Evolutionary conservation across 2,329 filamentous ascomycete genomes (phyloP), one percentile per base, ranked within the genome.

Genomic region (Colletotrichum incanum): DNA sequence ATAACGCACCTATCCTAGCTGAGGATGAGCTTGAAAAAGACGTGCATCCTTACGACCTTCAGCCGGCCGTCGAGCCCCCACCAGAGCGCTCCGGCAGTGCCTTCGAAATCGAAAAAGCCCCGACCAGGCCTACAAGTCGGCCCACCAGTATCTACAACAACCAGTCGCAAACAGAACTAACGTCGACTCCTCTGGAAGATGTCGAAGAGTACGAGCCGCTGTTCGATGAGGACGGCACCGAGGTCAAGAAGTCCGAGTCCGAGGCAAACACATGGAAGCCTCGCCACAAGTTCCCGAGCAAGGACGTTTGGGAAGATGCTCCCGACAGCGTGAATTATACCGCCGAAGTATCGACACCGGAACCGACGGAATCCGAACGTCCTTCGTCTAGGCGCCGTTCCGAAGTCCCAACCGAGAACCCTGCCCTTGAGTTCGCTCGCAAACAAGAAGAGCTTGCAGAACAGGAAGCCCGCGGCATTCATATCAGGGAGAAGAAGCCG

Each of bases 241-340:
- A 79, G 26, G 75, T 77, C 23, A 81, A 84, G 68, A 80, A 84
- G 65, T 80, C 83, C 23, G 79, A 80, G 41, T 77, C 80, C 11
- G 77, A 83, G 49, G 67, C 78, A 58, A 87, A 87, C 74, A 82
- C 87, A 68, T 85, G 85, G 67, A 86, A 90, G 74, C 84, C 88
- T 73, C 89, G 90, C 74, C 92, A 93, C 72, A 82, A 89, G 73
- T 99, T 99, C 82, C 96, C 96, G 1, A 98, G 95, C 81, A 93
- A 95, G 80, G 96, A 99, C 80, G 90, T 98, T 50, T 99, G 96
- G 96, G 96, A 99, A 84, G 97, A 99, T 80, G 93, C 94, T 0
- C 96, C 97, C 5, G 93, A 92, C 78, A 98, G 95, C 82, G 87
- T 94, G 64, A 91, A 96, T 78, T 91, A 89, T 78, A 92, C 90